Conservation (phyloP, 768 basidiomycete genomes). For the Inosperma sp. region DNA sequence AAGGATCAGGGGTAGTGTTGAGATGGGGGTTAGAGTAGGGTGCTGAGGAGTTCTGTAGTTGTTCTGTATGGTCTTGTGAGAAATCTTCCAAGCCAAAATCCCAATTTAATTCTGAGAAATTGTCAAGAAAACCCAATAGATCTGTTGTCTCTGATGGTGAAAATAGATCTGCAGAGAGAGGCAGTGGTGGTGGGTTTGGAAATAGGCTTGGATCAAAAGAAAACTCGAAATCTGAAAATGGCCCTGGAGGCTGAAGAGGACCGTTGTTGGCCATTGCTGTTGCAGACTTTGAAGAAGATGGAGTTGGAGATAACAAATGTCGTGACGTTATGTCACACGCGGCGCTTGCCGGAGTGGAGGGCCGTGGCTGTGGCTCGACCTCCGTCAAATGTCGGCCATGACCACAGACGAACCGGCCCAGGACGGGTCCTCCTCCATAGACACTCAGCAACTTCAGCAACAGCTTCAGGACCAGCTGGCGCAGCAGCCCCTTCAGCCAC, state of each 20-base stretch:
- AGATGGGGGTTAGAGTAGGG: slow-evolving; percentile 49
- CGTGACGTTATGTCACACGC: slow-evolving; percentile 5
- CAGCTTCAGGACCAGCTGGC: slow-evolving; percentile 32
- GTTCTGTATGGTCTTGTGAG: slow-evolving; percentile 28
- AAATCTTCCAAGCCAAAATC: slow-evolving; percentile 41
- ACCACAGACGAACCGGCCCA: slow-evolving; percentile 64
- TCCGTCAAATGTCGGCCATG: slow-evolving; percentile 63
- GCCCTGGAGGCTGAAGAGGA: slow-evolving; percentile 47
- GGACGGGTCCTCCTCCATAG: slow-evolving; percentile 49
- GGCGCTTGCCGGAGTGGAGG: slow-evolving; percentile 18
- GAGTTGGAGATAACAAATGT: background rate
- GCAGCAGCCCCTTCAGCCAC: slow-evolving; percentile 23
- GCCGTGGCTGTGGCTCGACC: slow-evolving; percentile 18
- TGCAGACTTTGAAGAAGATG: slow-evolving; percentile 1
- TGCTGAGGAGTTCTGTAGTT: slow-evolving; percentile 25
- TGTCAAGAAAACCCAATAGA: slow-evolving; percentile 78
- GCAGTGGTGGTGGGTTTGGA: slow-evolving; percentile 53
- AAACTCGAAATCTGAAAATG: slow-evolving; percentile 69
- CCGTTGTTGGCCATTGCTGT: slow-evolving; percentile 29
- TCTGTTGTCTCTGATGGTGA: slow-evolving; percentile 74
- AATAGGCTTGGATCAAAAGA: slow-evolving; percentile 62
- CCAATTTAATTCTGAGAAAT: slow-evolving; percentile 58
- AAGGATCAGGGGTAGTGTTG: slow-evolving; percentile 39
- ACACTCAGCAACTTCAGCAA: slow-evolving; percentile 58
- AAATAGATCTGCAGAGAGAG: slow-evolving; percentile 73